phyloP scores from a whole-genome alignment of 2,329 filamentous ascomycete species.

The Colletotrichum trifolii region DNA sequence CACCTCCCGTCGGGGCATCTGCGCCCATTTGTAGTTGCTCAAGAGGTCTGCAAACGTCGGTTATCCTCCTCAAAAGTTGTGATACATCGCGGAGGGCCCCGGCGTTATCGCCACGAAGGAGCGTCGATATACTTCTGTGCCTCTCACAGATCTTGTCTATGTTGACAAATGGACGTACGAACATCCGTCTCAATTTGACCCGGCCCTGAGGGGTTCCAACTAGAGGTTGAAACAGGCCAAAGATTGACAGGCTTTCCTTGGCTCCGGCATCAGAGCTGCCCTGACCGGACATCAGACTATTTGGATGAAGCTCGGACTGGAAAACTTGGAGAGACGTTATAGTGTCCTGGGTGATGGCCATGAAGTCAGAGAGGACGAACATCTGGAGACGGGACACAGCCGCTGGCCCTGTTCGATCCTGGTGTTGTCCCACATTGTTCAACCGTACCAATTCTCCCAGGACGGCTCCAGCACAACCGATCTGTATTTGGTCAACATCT shows the following conservation, averaged over 20 bases:
- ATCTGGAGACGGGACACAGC: slow-evolving; percentile 65
- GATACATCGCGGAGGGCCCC: slow-evolving; percentile 65
- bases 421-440: not conserved
- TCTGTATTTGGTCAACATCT: slow-evolving; percentile 46
- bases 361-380: slow-evolving; percentile 74
- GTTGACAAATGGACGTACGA: slow-evolving; percentile 82
- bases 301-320: slow-evolving; percentile 84
- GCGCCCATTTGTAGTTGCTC: slow-evolving; percentile 81
- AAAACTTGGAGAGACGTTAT: slow-evolving; percentile 87
- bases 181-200: slow-evolving; percentile 77
- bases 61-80: slow-evolving; percentile 74
- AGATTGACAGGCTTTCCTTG: slow-evolving; percentile 87
- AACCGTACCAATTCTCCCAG: slow-evolving; percentile 80
- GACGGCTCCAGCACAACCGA: slow-evolving; percentile 89
- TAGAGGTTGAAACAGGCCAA: slow-evolving; percentile 81
- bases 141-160: slow-evolving; percentile 75
- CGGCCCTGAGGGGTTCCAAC: slow-evolving; percentile 85
- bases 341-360: slow-evolving; percentile 86
- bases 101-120: slow-evolving; percentile 76
- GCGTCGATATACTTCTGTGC: slow-evolving; percentile 73
- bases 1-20: slow-evolving; percentile 59
- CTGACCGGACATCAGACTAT: slow-evolving; percentile 79
- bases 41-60: slow-evolving; percentile 78
- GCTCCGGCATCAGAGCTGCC: slow-evolving; percentile 68
- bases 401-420: slow-evolving; percentile 7